These are phyloP conservation scores for Ceratocystis ficicola DNA, from an alignment of 2,329 filamentous ascomycete genomes.

Conservation along the genomic window DNA sequence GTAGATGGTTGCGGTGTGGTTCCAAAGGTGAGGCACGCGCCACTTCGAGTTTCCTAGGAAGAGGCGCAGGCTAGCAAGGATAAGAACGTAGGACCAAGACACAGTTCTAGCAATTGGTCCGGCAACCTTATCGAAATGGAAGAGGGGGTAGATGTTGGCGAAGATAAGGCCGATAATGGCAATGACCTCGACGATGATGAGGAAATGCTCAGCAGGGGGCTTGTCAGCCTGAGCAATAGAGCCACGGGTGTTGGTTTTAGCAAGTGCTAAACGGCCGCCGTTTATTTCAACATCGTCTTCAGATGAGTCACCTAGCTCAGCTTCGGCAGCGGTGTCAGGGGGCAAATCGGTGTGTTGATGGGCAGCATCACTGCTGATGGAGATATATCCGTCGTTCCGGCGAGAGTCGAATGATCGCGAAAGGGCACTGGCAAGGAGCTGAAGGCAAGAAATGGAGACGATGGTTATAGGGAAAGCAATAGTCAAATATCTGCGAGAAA, in stretches of 20 bases:
- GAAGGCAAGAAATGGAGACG: conserved; percentile 56
- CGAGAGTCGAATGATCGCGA: neutral
- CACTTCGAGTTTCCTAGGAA: conserved; percentile 52
- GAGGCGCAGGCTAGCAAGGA: conserved; percentile 61
- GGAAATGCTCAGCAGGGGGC: conserved; percentile 58
- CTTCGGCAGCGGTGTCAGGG: conserved; percentile 32
- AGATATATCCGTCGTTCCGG: conserved; percentile 15
- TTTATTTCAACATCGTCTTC: conserved; percentile 44
- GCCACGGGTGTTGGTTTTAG: conserved; percentile 49
- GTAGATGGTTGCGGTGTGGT: conserved; percentile 82
- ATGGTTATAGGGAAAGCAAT: conserved; percentile 65
- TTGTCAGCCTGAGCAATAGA: conserved; percentile 61
- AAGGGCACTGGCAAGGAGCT: conserved; percentile 40
- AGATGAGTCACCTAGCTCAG: conserved; percentile 44
- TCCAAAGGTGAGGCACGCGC: conserved; percentile 68
- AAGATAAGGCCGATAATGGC: conserved; percentile 60
- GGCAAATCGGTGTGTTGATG: conserved; percentile 42
- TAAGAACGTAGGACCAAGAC: conserved; percentile 69
- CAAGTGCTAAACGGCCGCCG: conserved; percentile 45
- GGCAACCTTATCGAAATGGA: conserved; percentile 41
- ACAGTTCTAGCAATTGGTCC: conserved; percentile 40
- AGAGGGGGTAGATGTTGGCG: conserved; percentile 53
- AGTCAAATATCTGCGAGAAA: conserved; percentile 56
- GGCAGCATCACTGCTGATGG: conserved; percentile 24
- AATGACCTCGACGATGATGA: conserved; percentile 62